These are phyloP conservation scores for Wickerhamomyces bovis DNA, from an alignment of 805 yeast genomes.

Conservation along the genomic window DNA sequence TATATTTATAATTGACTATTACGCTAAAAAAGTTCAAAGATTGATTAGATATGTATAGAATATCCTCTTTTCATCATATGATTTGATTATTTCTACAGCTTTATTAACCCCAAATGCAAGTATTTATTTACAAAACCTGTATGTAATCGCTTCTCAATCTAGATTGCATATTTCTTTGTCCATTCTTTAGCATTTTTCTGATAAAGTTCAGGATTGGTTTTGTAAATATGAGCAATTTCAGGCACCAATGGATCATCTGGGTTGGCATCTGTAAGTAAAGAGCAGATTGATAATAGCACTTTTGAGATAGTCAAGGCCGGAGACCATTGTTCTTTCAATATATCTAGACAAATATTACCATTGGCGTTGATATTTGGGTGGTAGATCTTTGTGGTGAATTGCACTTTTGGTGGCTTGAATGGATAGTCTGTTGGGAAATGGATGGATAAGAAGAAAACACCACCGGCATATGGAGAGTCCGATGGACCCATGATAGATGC, in stretches of 20 bases:
- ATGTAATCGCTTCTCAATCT: constrained; percentile 1
- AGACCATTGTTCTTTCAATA: constrained; percentile 97
- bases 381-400: constrained; percentile 64
- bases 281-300: constrained; percentile 90
- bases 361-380: constrained; percentile 91
- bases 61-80: no score
- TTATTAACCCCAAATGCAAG: constrained; percentile 8
- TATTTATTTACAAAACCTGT: constrained; percentile 14
- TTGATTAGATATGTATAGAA: no score
- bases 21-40: no score
- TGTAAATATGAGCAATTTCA: constrained; percentile 94
- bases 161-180: constrained; percentile 95
- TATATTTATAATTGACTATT: no score
- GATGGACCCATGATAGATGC: constrained; percentile 99
- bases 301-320: constrained; percentile 96
- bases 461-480: constrained; percentile 86
- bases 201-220: constrained; percentile 87
- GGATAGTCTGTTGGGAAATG: constrained; percentile 99
- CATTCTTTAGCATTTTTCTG: constrained; percentile 97
- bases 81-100: background rate
- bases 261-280: constrained; percentile 93
- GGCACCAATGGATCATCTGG: constrained; percentile 99
- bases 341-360: constrained; percentile 90
- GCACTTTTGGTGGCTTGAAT: constrained; percentile 93
- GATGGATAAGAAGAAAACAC: constrained; percentile 92